Evolutionary conservation across 257 asterid genomes (phyloP).

Genomic region (Solanum chmielewskii): DNA sequence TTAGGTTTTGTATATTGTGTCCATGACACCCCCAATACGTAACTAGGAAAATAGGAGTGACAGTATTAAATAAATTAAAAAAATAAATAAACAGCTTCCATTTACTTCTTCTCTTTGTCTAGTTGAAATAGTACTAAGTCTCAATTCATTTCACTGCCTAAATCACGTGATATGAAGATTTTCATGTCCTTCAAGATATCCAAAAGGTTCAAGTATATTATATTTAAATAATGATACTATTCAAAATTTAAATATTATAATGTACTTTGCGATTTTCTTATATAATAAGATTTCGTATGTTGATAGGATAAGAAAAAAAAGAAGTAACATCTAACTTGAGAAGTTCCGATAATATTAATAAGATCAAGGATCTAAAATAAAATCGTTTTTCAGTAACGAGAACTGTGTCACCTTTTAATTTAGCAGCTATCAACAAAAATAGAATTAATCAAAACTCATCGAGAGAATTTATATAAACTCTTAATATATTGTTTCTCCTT

Average conservation of each 20-base stretch:
- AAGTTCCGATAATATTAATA: not conserved
- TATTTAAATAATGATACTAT: not conserved
- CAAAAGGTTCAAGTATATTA: not conserved
- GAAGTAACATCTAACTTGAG: not conserved
- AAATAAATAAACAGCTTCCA: not conserved
- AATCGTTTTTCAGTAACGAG: not conserved
- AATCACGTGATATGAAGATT: not conserved
- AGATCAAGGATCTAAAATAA: not conserved
- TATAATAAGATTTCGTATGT: not conserved
- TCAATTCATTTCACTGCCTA: not conserved
- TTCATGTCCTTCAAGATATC: not conserved
- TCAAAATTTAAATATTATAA: not conserved
- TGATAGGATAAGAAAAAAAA: not conserved
- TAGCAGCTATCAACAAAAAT: rapidly evolving
- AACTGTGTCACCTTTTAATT: not conserved
- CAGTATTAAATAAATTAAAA: not conserved
- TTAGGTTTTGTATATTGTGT: not conserved
- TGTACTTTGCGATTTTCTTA: not conserved
- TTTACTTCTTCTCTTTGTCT: not conserved
- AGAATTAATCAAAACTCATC: not conserved
- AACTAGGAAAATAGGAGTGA: not conserved
- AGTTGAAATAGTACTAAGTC: not conserved
- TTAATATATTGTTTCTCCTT: rapidly evolving
- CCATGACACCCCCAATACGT: not conserved
- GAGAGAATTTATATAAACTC: not conserved